Percentiles rank a stretch among this genome's conserved stretches.
These are phyloP conservation scores for Nemania sp. DNA, from an alignment of 2,329 filamentous ascomycete species.

Conservation along the genomic window DNA sequence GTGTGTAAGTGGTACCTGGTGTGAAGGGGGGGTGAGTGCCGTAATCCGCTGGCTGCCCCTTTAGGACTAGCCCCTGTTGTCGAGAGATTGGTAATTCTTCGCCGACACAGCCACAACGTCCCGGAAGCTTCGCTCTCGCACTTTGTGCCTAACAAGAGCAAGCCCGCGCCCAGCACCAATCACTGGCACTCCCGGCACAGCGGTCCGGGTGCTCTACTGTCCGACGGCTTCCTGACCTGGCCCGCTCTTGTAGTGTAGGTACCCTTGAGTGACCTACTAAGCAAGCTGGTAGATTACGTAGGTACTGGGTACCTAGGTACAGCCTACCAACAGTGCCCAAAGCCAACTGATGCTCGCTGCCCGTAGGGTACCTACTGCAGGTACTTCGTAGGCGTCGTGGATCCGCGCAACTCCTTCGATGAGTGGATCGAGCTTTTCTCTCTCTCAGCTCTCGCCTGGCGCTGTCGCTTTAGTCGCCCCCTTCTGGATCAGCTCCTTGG, in stretches of 20 bases:
- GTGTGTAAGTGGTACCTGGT: conserved; percentile 11
- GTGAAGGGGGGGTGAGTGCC: conserved; percentile 26
- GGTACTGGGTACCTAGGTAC: too few species aligned
- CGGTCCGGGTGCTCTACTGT: conserved; percentile 21
- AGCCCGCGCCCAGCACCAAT: conserved; percentile 10
- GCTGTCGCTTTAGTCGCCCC: conserved; percentile 17
- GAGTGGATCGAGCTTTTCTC: conserved; percentile 12
- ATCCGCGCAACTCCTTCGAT: too few species aligned
- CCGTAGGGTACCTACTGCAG: too few species aligned
- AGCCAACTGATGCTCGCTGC: not conserved
- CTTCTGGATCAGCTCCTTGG: conserved; percentile 19
- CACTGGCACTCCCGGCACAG: conserved; percentile 25
- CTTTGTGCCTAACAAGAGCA: conserved; percentile 30
- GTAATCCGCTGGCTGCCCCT: conserved; percentile 21
- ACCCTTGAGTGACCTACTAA: conserved; percentile 5
- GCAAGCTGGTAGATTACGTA: too few species aligned
- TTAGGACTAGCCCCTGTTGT: not conserved
- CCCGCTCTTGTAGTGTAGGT: not conserved
- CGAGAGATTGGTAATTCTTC: conserved; percentile 7
- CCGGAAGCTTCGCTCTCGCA: conserved; percentile 35
- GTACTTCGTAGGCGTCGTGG: too few species aligned
- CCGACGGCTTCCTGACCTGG: conserved; percentile 18
- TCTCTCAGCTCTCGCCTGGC: conserved; percentile 25
- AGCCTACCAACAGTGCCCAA: conserved; percentile 6
- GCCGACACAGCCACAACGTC: conserved; percentile 39